Evolutionary conservation across 2,329 filamentous ascomycete genomes (phyloP), one percentile per base, ranked within the genome.

Genomic region (Aulographum hederae): DNA sequence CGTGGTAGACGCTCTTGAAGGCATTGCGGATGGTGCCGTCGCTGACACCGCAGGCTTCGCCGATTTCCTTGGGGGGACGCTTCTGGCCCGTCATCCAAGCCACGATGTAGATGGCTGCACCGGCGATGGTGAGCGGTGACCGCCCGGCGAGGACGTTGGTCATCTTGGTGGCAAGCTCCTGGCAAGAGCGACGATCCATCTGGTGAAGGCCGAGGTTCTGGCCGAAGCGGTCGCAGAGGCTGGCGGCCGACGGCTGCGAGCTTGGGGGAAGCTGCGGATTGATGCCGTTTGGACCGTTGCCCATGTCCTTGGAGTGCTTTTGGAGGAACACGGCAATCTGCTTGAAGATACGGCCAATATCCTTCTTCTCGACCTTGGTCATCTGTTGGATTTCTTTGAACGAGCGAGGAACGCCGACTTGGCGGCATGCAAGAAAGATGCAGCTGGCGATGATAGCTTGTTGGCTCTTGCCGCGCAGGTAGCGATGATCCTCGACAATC

Each of bases 1-100:
- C 73, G 13, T 66, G 63, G 50, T 85, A 86, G 30, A 98, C 65
- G 46, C 79, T 74, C 50, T 89, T 89, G 62, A 95, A 98, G 0
- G 86, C 85, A 17, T 81, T 91, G 46, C 91, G 85, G 45, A 98
- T 93, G 0, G 89, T 98, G 34, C 89, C 85, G 48, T 98, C 91
- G 50, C 84, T 94, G 18, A 98, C 89, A 41, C 82, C 81, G 1
- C 80, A 82, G 13, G 89, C 76, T 16, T 57, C 54, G 4, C 82
- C 79, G 43, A 98, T 94, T 38, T 91, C 78, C 52, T 85, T 85
- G n/a, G 82, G 78, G 5, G 70, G 63, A 45, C 78, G 79, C 14
- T 72, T 63, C 42, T 89, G 70, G 34, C 76, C 79, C 59, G 93
- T 77, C 23, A 95, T 65, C 46, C 86, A 73, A 18, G 81, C 84